A percentile compares a stretch with the other conserved stretches of the same genome.
Conservation (phyloP, 2,329 filamentous ascomycete species). For the Diaporthe sp. region DNA sequence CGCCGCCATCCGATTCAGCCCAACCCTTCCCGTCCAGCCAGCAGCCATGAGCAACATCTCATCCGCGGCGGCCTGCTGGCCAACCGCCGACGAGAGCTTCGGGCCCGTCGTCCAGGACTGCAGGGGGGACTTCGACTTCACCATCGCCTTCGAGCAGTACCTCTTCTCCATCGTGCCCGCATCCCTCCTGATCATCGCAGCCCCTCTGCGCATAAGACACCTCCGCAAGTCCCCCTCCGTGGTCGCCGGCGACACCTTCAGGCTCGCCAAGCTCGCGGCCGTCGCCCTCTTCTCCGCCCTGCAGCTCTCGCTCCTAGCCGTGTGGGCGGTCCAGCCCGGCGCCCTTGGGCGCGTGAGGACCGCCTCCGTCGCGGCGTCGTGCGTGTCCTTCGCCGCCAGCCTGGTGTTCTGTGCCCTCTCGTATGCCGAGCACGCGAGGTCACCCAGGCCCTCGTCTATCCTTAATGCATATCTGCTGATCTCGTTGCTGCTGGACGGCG, state of each 20-base stretch:
- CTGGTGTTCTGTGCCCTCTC: constrained; percentile 50
- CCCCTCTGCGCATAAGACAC: constrained; percentile 47
- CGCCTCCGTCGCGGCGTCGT: constrained; percentile 48
- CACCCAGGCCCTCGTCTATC: constrained; percentile 48
- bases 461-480: constrained; percentile 51
- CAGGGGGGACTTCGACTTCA: constrained; percentile 60
- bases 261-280: constrained; percentile 45
- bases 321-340: constrained; percentile 47
- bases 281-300: constrained; percentile 46
- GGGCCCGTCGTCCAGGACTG: constrained; percentile 57
- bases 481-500: constrained; percentile 50
- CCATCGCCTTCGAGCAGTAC: constrained; percentile 59
- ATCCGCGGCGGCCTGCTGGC: constrained; percentile 32
- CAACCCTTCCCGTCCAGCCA: background rate
- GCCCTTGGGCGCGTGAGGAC: constrained; percentile 42
- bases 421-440: constrained; percentile 49
- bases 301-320: constrained; percentile 49
- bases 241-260: constrained; percentile 42
- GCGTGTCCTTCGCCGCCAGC: constrained; percentile 49
- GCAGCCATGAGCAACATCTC: constrained; percentile 30
- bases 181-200: constrained; percentile 47
- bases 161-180: constrained; percentile 50
- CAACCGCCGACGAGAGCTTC: constrained; percentile 53
- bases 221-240: constrained; percentile 45
- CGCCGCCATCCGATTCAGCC: background rate